These are phyloP conservation scores for Smittium mucronatum DNA, from an alignment of 371 early-diverging fungal genomes.

Conservation along the genomic window DNA sequence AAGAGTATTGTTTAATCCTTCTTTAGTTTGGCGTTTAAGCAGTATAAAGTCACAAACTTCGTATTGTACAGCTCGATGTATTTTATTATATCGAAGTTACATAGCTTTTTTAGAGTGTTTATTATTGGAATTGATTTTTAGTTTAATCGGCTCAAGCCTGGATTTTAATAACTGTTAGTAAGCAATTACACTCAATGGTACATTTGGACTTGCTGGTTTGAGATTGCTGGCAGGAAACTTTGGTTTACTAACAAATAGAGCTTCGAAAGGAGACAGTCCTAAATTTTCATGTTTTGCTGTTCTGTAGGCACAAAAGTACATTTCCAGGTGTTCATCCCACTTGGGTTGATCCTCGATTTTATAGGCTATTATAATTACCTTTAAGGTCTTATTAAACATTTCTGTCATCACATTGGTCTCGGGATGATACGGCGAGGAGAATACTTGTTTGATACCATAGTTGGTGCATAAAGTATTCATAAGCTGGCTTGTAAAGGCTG, in stretches of 20 bases:
- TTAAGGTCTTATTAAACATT: neutral
- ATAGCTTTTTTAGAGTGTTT: slow-evolving; percentile 2
- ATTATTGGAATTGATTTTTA: neutral
- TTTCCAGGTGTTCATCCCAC: neutral
- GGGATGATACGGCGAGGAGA: neutral
- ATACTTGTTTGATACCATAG: neutral
- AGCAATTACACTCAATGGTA: neutral
- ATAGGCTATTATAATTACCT: neutral
- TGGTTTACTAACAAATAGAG: neutral
- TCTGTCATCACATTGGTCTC: neutral
- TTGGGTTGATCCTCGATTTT: neutral
- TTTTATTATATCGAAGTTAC: neutral
- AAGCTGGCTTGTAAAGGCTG: neutral
- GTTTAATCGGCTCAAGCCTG: neutral
- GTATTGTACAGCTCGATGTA: neutral
- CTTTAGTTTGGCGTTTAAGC: neutral
- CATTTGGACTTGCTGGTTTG: neutral
- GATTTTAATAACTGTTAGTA: neutral
- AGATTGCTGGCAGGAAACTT: neutral
- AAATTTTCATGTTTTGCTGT: neutral
- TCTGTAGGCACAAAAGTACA: neutral
- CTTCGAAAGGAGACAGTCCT: neutral
- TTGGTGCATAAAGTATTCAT: neutral
- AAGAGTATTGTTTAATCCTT: neutral
- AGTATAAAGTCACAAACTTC: neutral